Evolutionary conservation across 176 grass and related monocot genomes (phyloP).

Genomic region (Alloteropsis semialata): DNA sequence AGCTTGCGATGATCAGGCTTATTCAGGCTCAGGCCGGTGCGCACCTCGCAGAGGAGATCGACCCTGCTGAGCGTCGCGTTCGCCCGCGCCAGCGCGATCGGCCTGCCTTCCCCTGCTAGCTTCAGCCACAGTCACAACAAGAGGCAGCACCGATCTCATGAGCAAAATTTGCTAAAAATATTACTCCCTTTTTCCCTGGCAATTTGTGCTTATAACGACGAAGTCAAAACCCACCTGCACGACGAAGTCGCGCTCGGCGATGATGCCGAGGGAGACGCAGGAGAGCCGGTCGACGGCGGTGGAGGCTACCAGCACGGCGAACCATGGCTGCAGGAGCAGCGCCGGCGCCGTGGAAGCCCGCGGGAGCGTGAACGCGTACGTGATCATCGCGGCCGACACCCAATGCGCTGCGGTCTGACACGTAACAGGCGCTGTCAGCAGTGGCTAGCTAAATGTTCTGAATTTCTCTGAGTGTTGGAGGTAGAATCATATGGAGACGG

Average conservation of each 20-base stretch:
- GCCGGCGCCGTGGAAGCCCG: not conserved
- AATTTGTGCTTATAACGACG: not conserved
- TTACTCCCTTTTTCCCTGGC: not conserved
- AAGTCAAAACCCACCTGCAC: slow-evolving; percentile 22
- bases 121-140: slow-evolving; percentile 16
- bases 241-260: slow-evolving; percentile 54
- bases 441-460: not conserved
- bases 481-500: not conserved
- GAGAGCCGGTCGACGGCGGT: slow-evolving; percentile 50
- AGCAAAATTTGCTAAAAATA: not conserved
- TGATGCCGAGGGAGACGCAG: slow-evolving; percentile 45
- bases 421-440: not conserved
- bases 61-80: slow-evolving; percentile 56
- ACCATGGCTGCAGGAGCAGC: slow-evolving; percentile 57
- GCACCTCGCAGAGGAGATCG: slow-evolving; percentile 64
- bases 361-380: slow-evolving; percentile 27
- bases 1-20: not conserved
- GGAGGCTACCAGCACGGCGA: slow-evolving; percentile 46
- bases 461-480: not conserved
- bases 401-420: slow-evolving; percentile 52
- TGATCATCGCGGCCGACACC: slow-evolving; percentile 48
- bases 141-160: not conserved
- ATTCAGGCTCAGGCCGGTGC: not conserved
- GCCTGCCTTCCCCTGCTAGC: slow-evolving; percentile 53
- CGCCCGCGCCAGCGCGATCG: slow-evolving; percentile 48